Evolutionary conservation across 2,329 filamentous ascomycete genomes (phyloP), one percentile per base, ranked within the genome.

Genomic region (Fusarium aywerte): DNA sequence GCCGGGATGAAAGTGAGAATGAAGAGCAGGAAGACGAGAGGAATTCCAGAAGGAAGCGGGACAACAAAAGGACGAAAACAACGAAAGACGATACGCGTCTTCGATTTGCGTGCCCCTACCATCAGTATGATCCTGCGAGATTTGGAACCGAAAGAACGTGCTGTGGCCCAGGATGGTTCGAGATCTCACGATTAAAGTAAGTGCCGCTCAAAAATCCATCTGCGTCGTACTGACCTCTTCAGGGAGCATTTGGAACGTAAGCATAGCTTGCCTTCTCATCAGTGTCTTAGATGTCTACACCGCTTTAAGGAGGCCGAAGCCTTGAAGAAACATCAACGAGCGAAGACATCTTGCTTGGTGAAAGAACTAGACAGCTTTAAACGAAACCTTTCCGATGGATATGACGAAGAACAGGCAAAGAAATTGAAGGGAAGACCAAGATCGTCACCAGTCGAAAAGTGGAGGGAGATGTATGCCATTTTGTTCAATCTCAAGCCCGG

Each of bases 1-100:
- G 65, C n/a, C 43, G 57, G 21, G 72, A 75, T 42, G 76, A 74
- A 8, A 73, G 75, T n/a, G 70, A 76, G n/a, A 53, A 61, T 20
- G 68, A 59, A 12, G 61, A 68, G 23, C 75, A 72, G 11, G 76
- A 72, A 7, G 75, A 70, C 16, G 77, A 69, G 16, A 70, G 72
- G 18, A 71, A 71, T 7, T 73, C 27, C 10, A 73, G 75, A n/a
- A 75, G 75, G 57, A 76, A 75, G 25, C 68, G 68, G 43, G 74
- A 75, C 2, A 78, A 69, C 49, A 80, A 80, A 58, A 76, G 78
- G 29, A 75, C 76, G 25, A 80, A 76, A 62, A 80, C 69, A 35
- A 78, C 70, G 39, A 74, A 76, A 7, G 69, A 69, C 9, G 74
- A 76, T 21, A 60, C 59, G 6, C 72, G 73, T 29, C 62, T 60